These are phyloP conservation scores for Aurantiochytrium sp. DNA, from an alignment of 108 stramenopile species.

Conservation along the genomic window DNA sequence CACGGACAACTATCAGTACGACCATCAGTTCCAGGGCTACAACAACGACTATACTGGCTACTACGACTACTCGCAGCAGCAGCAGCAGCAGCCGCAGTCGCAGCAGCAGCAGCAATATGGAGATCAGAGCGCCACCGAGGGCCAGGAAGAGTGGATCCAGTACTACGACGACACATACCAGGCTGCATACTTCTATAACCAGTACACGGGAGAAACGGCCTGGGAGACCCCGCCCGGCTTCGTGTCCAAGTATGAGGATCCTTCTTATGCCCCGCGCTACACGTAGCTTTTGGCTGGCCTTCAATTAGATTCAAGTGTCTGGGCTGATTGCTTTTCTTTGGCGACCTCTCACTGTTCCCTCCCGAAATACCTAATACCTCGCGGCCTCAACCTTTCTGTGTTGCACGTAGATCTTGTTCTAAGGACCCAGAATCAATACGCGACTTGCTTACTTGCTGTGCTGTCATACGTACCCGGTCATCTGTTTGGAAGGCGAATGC, in stretches of 20 bases:
- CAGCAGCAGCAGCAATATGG: conserved; percentile 13
- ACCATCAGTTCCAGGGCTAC: not conserved
- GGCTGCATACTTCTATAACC: conserved; percentile 42
- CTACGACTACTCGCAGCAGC: not conserved
- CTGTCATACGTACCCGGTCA: no score
- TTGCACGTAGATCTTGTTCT: no score
- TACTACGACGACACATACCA: conserved; percentile 41
- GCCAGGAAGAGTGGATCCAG: conserved; percentile 41
- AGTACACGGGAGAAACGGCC: conserved; percentile 35
- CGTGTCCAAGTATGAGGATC: not conserved
- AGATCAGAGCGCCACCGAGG: not conserved
- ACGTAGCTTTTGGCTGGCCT: no score
- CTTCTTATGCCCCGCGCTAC: not conserved
- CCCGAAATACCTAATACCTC: no score
- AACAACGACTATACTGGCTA: not conserved
- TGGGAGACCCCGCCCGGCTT: conserved; percentile 35
- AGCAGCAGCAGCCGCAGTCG: not conserved
- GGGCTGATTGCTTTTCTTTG: no score
- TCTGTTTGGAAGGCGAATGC: no score
- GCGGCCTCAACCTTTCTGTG: no score
- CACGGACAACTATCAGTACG: conserved; percentile 25
- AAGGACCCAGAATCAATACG: no score
- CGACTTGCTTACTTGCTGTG: no score
- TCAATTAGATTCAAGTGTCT: no score
- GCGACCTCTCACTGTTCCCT: no score